Base-by-base conservation (phyloP, 2,329 filamentous ascomycete genomes). In the Trichophyton rubrum region DNA sequence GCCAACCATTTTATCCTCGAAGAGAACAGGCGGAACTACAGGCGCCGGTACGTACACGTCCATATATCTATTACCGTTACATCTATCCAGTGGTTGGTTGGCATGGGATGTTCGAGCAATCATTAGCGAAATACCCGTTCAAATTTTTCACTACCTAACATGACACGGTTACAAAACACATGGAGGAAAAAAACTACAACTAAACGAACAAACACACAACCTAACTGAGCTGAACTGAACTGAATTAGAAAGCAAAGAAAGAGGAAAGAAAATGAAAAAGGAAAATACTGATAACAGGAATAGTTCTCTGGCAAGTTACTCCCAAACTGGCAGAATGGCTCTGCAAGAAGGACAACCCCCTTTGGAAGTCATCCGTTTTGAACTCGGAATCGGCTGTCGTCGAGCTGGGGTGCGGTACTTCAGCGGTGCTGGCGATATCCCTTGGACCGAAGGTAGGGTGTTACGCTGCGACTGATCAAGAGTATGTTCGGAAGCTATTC, bases 271-370 rank as follows among this genome's bases (percentile, higher is more conserved):
- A 35, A 35, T 8, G 11, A 35, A 17, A 53, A 47, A 57, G 20
- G 38, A 43, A 43, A 47, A 38, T 33, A 9, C 9, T 47, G 24
- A 33, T 61, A 38, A 38, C 33, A 38, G 33, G 11, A 38, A 38
- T 38, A 87, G 90, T 96, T 17, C 78, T 97, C 7, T 99, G 93
- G 93, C 90, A 88, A 73, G 87, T 96, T 66, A 92, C 90, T 0
- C 90, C 91, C 7, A 78, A 85, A 51, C 85, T 97, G 69, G 89
- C 91, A 22, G 78, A 83, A 65, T 97, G 90, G 90, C 80, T 97
- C 53, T 79, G 84, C 38, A 79, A 80, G 2, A 72, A 80, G 1
- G 53, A 56, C 27, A 90, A 90, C 70, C 72, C 83, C 0, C 79
- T 96, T 56, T 84, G 85, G 74, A 71, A 74, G 41, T 67, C 74